Base-by-base conservation (phyloP, 352 stramenopile genomes). In the Thalassiosira hispida region DNA sequence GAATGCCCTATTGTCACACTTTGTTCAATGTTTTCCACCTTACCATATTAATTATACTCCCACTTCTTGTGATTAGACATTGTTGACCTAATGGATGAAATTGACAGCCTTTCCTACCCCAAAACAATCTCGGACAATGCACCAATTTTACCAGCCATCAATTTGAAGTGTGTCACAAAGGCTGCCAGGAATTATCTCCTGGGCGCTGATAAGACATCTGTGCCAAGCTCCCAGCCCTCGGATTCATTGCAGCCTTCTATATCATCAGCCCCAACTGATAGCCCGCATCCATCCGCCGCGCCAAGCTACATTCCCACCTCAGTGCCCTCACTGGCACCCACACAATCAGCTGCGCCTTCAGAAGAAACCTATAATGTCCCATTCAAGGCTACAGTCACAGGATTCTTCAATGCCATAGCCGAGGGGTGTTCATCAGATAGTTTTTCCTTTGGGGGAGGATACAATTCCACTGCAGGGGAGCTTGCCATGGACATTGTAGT, bases 391-490 rank as follows among this genome's bases (percentile, higher is more conserved):
- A 68, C 70, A 14, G 31, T 79, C 6, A 38, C 70, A 40, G 65
- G 66, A 29, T 78, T 82, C 27, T 33, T 82, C 16, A 25, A 68
- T 61, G 33, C 73, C 31, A 73, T 82, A 53, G 44, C 66, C 14
- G 42, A 55, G 11, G 55, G 66, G 14, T 82, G 73, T 27, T 77
- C 73, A n/a, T 65, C 65, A n/a, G 29, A 61, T 33, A 44, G 35
- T n/a, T 51, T 83, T 11, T 27, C 18, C 1, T 40, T 83, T n/a
- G 20, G 14, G 42, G 74, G 74, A 57, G 74, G 74, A 23, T 83
- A 83, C 51, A 46, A 74, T 29, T 49, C 59, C 12, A 53, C 33
- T 20, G 38, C 40, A 47, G 2, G 74, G 53, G 47, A 78, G 47
- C 35, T 40, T 51, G 57, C 16, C 20, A 65, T 65, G 44, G 52